A percentile compares a stretch with the other conserved stretches of the same genome.
Conservation (phyloP, 805 yeast genomes). For the Millerago galiae region DNA sequence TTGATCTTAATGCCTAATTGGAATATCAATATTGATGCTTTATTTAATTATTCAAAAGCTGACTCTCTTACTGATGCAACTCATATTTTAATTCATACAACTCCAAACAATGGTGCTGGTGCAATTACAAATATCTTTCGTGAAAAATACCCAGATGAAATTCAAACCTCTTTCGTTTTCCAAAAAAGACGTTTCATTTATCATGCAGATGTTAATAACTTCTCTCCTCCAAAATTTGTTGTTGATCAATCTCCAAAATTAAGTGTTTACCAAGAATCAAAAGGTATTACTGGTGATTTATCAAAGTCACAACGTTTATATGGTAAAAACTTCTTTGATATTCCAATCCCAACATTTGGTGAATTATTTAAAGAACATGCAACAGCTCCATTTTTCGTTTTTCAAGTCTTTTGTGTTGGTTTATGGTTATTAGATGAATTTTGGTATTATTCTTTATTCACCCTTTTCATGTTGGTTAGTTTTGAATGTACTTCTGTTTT, state of each 20-base stretch:
- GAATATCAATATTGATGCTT: conserved; percentile 67
- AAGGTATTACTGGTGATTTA: conserved; percentile 53
- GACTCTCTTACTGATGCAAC: conserved; percentile 54
- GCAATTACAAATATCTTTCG: conserved; percentile 64
- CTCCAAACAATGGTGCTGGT: conserved; percentile 80
- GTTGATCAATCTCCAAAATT: conserved; percentile 55
- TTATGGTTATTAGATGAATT: conserved; percentile 94
- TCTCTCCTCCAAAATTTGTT: conserved; percentile 74
- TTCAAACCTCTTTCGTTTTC: conserved; percentile 68
- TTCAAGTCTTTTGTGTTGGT: conserved; percentile 92
- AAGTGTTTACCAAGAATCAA: conserved; percentile 45
- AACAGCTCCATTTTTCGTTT: conserved; percentile 95
- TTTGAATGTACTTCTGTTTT: conserved; percentile 93
- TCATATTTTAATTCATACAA: conserved; percentile 70
- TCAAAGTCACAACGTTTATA: conserved; percentile 48
- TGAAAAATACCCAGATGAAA: conserved; percentile 46
- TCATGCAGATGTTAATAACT: conserved; percentile 44
- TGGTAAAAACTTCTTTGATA: conserved; percentile 86
- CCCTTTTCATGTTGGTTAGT: conserved; percentile 83
- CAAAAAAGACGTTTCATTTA: conserved; percentile 89
- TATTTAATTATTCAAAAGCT: conserved; percentile 61
- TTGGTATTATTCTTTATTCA: conserved; percentile 92
- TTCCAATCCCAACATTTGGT: conserved; percentile 86
- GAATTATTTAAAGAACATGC: conserved; percentile 97
- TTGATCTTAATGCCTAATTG: conserved; percentile 91